Evolutionary conservation across 2,329 filamentous ascomycete species (phyloP).

Genomic region (Hypomyces rosellus): DNA sequence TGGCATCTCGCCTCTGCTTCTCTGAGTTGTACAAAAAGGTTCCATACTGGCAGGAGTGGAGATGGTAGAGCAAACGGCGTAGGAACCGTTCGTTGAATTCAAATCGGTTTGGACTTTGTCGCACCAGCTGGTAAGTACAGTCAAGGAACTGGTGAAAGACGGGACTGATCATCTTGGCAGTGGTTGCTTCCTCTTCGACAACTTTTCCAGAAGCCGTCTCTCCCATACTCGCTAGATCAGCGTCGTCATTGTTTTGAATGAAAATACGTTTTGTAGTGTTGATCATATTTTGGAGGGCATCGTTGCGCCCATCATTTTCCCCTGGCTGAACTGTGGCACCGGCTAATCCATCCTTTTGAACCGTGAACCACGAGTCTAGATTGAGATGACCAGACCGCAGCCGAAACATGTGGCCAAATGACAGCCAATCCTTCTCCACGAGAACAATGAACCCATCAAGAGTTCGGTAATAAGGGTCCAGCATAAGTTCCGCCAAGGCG

Average conservation of each 20-base stretch:
- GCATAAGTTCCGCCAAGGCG: slow-evolving; percentile 82
- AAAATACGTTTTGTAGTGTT: slow-evolving; percentile 89
- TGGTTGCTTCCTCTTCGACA: slow-evolving; percentile 60
- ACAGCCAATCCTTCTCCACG: slow-evolving; percentile 95
- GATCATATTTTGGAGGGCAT: slow-evolving; percentile 80
- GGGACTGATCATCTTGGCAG: slow-evolving; percentile 85
- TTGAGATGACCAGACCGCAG: slow-evolving; percentile 82
- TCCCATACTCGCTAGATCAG: slow-evolving; percentile 51
- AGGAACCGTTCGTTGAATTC: slow-evolving; percentile 96
- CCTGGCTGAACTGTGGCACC: slow-evolving; percentile 57
- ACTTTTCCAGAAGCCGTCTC: slow-evolving; percentile 34
- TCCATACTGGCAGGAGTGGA: slow-evolving; percentile 94
- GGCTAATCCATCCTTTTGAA: slow-evolving; percentile 73
- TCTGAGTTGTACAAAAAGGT: slow-evolving; percentile 96
- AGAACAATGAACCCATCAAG: slow-evolving; percentile 91
- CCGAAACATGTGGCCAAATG: slow-evolving; percentile 96
- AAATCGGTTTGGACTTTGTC: slow-evolving; percentile 81
- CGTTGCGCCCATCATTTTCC: slow-evolving; percentile 55
- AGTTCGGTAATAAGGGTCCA: slow-evolving; percentile 93
- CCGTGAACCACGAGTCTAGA: slow-evolving; percentile 88
- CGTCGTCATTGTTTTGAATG: slow-evolving; percentile 56
- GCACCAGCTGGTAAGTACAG: slow-evolving; percentile 81
- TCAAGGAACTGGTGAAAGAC: slow-evolving; percentile 98
- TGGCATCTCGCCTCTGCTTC: slow-evolving; percentile 70
- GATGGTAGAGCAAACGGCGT: slow-evolving; percentile 80